Evolutionary conservation across 1,284 basidiomycete species (phyloP).

Genomic region (Leccinum colubrinum): DNA sequence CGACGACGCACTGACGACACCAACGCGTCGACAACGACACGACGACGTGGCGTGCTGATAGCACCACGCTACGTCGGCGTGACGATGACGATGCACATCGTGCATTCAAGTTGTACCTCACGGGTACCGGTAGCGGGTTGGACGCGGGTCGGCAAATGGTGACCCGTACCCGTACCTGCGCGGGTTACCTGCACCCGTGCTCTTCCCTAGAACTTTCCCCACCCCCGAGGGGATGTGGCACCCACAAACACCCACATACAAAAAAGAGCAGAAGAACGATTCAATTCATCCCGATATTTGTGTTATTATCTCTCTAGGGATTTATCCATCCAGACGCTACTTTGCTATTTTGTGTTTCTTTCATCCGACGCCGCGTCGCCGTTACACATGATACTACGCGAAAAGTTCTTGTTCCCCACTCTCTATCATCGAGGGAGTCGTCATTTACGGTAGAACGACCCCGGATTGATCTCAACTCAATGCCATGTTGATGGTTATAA

Average conservation of each 20-base stretch:
- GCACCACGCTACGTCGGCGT: too few relatives aligned
- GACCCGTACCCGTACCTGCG: too few relatives aligned
- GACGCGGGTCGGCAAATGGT: too few relatives aligned
- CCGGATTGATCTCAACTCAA: neutral
- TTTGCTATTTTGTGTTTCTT: constrained; percentile 21
- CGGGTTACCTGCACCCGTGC: too few relatives aligned
- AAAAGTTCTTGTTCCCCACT: neutral
- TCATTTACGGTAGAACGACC: neutral
- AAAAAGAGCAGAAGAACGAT: neutral
- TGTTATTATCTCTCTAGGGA: constrained; percentile 15
- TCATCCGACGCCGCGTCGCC: neutral
- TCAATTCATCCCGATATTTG: neutral
- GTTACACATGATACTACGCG: constrained; percentile 25
- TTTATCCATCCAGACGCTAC: constrained; percentile 11
- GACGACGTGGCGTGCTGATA: too few relatives aligned
- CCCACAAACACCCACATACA: neutral
- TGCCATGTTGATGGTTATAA: neutral
- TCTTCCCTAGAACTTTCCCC: neutral
- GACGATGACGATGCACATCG: too few relatives aligned
- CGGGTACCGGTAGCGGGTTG: too few relatives aligned
- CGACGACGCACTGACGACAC: too few relatives aligned
- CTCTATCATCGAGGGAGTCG: neutral
- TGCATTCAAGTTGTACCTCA: too few relatives aligned
- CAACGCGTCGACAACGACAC: too few relatives aligned
- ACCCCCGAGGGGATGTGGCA: neutral